These are phyloP conservation scores for Cercospora zeina DNA, from an alignment of 2,329 filamentous ascomycete genomes.

Conservation along the genomic window DNA sequence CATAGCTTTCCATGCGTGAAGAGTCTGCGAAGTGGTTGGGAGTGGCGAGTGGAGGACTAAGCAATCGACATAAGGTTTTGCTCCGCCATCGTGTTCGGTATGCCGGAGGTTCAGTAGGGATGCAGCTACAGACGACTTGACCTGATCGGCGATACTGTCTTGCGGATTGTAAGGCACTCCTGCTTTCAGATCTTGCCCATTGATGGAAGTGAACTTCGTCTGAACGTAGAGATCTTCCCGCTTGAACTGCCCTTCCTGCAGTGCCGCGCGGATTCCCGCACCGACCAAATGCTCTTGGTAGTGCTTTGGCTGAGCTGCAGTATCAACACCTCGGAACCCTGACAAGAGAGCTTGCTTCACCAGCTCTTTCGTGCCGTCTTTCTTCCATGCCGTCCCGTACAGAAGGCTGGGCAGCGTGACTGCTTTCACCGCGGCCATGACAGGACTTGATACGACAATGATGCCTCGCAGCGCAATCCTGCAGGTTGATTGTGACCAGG, in stretches of 20 bases:
- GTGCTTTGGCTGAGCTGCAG: slow-evolving; percentile 71
- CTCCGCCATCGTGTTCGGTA: slow-evolving; percentile 40
- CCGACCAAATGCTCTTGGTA: slow-evolving; percentile 74
- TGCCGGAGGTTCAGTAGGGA: slow-evolving; percentile 64
- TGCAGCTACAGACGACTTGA: slow-evolving; percentile 65
- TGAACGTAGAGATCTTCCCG: slow-evolving; percentile 70
- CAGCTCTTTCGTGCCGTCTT: slow-evolving; percentile 63
- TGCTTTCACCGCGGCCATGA: slow-evolving; percentile 22
- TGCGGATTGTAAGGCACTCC: slow-evolving; percentile 62
- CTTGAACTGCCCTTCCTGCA: slow-evolving; percentile 56
- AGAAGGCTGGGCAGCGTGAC: slow-evolving; percentile 53
- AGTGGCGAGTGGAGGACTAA: slow-evolving; percentile 62
- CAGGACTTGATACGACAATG: slow-evolving; percentile 5
- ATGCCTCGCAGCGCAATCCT: slow-evolving; percentile 11
- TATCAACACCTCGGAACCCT: slow-evolving; percentile 74
- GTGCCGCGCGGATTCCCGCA: slow-evolving; percentile 63
- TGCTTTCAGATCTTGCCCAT: slow-evolving; percentile 60
- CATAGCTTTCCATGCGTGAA: slow-evolving; percentile 66
- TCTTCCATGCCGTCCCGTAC: slow-evolving; percentile 88
- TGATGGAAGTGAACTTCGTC: slow-evolving; percentile 74
- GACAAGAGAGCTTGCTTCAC: slow-evolving; percentile 67
- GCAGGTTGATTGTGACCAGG: slow-evolving; percentile 8
- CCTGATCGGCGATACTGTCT: slow-evolving; percentile 62
- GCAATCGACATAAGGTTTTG: slow-evolving; percentile 57
- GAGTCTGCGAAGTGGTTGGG: slow-evolving; percentile 53